Percentiles rank a stretch among this genome's conserved stretches.
These are phyloP conservation scores for Apiospora sp. DNA, from an alignment of 2,329 filamentous ascomycete species.

Conservation along the genomic window DNA sequence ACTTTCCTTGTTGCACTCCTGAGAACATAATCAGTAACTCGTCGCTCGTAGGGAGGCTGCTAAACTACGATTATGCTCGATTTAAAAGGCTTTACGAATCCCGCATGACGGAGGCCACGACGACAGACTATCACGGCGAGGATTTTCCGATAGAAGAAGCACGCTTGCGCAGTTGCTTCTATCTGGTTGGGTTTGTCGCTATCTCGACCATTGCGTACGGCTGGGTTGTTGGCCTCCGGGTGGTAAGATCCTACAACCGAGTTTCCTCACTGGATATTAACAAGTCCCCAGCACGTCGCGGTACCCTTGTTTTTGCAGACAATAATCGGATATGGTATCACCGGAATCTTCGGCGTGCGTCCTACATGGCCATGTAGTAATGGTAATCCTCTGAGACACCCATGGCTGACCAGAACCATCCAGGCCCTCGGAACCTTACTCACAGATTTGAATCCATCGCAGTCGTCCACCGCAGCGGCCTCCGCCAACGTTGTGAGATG, in stretches of 20 bases:
- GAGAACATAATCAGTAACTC: not conserved
- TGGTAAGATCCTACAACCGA: not conserved
- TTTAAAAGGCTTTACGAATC: not conserved
- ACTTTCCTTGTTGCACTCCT: not conserved
- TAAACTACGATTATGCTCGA: not conserved
- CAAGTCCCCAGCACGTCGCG: not conserved
- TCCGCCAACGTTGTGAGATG: conserved; percentile 4
- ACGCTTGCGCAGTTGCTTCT: not conserved
- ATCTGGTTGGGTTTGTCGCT: too few species aligned
- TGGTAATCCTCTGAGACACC: too few species aligned
- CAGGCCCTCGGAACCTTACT: not conserved
- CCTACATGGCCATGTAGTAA: not conserved
- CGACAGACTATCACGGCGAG: not conserved
- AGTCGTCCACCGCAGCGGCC: not conserved
- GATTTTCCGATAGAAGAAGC: conserved; percentile 19
- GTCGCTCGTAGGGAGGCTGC: not conserved
- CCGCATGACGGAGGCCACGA: not conserved
- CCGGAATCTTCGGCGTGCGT: not conserved
- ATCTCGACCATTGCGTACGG: not conserved
- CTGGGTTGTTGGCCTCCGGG: not conserved
- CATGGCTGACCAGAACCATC: not conserved
- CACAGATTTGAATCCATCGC: not conserved
- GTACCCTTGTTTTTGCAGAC: not conserved
- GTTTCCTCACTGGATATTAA: not conserved
- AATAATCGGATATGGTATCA: not conserved